Percentiles rank a stretch among this genome's conserved stretches.
Conservation (phyloP, 208 protist species). For the Ichthyophonus hoferi region DNA sequence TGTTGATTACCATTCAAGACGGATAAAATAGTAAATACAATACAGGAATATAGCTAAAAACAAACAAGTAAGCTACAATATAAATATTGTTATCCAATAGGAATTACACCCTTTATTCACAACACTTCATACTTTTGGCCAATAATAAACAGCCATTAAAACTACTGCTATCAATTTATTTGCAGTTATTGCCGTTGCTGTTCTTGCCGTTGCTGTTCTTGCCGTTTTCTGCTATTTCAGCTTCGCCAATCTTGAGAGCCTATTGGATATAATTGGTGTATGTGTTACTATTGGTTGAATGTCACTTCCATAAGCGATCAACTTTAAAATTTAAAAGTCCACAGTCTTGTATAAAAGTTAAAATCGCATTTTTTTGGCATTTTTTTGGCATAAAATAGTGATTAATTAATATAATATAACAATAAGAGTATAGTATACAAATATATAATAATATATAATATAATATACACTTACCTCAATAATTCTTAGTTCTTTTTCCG, state of each 20-base stretch:
- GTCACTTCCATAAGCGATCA: background rate
- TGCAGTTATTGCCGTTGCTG: too few species aligned
- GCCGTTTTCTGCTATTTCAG: background rate
- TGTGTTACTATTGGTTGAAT: background rate
- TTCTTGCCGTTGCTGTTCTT: too few species aligned
- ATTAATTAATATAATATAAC: background rate
- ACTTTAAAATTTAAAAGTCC: background rate
- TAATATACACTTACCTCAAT: background rate
- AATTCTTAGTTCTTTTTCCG: conserved; percentile 7
- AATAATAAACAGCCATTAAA: too few species aligned
- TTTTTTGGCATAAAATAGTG: background rate
- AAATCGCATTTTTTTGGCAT: background rate
- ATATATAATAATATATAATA: too few species aligned
- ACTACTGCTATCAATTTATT: too few species aligned
- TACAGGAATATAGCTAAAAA: too few species aligned
- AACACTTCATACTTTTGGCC: too few species aligned
- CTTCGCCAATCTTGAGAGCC: background rate
- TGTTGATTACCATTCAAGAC: too few species aligned
- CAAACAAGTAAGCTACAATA: too few species aligned
- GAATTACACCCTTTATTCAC: too few species aligned
- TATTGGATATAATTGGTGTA: background rate
- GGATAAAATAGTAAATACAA: too few species aligned
- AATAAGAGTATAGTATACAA: background rate
- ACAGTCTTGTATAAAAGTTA: background rate
- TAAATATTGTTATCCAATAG: too few species aligned